These are phyloP conservation scores for Chenopodium formosanum DNA, from an alignment of 148 eudicot species.

Conservation along the genomic window DNA sequence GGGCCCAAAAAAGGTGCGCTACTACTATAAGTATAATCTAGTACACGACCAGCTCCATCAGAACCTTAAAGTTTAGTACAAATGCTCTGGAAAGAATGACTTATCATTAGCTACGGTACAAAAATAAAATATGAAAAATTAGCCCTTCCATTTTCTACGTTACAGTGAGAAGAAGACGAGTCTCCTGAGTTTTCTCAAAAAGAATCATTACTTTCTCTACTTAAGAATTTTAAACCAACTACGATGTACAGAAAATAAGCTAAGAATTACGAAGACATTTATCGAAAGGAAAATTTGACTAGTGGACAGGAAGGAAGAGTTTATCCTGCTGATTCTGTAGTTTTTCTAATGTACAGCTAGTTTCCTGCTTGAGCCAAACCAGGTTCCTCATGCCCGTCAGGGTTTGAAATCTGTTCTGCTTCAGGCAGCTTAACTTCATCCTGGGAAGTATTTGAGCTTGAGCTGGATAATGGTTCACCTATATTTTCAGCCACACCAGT, in stretches of 20 bases:
- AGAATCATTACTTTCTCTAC: conserved; percentile 48
- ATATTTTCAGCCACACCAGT: background rate
- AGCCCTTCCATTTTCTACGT: conserved; percentile 21
- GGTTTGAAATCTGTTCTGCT: conserved; percentile 22
- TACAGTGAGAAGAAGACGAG: conserved; percentile 16
- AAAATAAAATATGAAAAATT: background rate
- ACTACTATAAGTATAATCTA: no score
- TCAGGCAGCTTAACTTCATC: conserved; percentile 29
- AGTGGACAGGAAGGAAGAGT: background rate
- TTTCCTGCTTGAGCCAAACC: conserved; percentile 17
- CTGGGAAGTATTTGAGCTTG: conserved; percentile 2
- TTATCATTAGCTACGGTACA: background rate
- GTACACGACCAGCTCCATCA: background rate
- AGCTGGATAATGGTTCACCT: conserved; percentile 11
- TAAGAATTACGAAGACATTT: conserved; percentile 14
- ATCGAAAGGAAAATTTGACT: background rate
- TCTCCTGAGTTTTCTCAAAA: conserved; percentile 25
- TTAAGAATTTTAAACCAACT: conserved; percentile 22
- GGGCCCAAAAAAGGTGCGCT: background rate
- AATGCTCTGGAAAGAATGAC: background rate
- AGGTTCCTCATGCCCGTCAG: conserved; percentile 11
- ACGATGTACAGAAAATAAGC: conserved; percentile 31
- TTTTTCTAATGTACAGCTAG: conserved; percentile 31
- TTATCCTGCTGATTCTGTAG: conserved; percentile 11
- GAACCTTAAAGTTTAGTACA: background rate